Conservation (phyloP, 208 protist genomes). For the Porcisia deanei region DNA sequence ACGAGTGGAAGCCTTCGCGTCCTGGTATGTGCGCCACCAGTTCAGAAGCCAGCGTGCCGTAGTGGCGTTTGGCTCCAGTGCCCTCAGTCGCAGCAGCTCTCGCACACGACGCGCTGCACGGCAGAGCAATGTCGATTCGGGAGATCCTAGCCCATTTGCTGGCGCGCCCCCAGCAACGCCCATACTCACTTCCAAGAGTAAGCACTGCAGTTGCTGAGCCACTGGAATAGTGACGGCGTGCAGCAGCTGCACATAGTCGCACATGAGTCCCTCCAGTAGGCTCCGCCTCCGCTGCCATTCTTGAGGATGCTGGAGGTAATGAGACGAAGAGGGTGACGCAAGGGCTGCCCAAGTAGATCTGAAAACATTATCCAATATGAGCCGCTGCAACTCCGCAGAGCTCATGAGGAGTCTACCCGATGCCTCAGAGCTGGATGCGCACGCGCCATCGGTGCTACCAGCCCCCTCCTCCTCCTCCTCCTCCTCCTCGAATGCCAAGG, state of each 20-base stretch:
- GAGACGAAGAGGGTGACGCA: not conserved
- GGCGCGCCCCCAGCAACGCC: not conserved
- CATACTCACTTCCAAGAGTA: slow-evolving; percentile 25
- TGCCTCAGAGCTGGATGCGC: not conserved
- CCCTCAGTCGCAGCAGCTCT: slow-evolving; percentile 18
- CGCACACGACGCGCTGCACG: slow-evolving; percentile 12
- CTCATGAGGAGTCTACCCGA: not conserved
- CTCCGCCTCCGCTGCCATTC: not conserved
- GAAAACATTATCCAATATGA: slow-evolving; percentile 16
- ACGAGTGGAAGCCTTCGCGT: not conserved
- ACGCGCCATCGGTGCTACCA: not conserved
- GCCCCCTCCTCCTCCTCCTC: not conserved
- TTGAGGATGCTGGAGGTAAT: slow-evolving; percentile 4
- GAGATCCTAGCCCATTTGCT: not conserved
- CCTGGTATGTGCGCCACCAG: slow-evolving; percentile 16
- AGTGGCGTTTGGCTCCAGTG: slow-evolving; percentile 8
- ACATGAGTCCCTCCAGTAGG: slow-evolving; percentile 20
- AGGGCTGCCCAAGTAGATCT: slow-evolving; percentile 9
- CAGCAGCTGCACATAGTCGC: slow-evolving; percentile 25
- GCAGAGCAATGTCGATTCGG: not conserved
- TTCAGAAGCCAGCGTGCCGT: slow-evolving; percentile 23
- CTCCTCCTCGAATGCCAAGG: not conserved
- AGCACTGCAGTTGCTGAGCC: slow-evolving; percentile 6
- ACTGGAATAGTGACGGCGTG: slow-evolving; percentile 6
- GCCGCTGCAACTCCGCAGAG: slow-evolving; percentile 7